Base-by-base conservation (phyloP, 2,329 filamentous ascomycete species). In the Xylariaceae sp. region DNA sequence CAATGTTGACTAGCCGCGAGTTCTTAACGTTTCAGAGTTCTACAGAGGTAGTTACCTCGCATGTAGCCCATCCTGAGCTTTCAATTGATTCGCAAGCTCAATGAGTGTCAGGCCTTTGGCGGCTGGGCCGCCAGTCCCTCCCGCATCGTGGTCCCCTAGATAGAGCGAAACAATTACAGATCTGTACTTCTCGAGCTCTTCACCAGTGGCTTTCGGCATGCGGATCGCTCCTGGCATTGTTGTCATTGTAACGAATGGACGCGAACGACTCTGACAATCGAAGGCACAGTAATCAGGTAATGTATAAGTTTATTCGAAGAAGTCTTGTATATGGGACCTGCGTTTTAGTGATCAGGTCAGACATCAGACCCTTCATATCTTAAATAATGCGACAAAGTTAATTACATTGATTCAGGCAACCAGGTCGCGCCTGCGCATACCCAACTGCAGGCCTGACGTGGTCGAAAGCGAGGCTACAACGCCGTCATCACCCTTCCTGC, bases 181-280 rank as follows among this genome's bases (percentile, higher is more conserved):
- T 19, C 41, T 45, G 18, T 51, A 18, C 15, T 2, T 27, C 19
- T 51, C 22, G 44, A 40, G 47, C 31, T 44, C 49, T 10, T 32
- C 44, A 33, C 43, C 48, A 1, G 2, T 36, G 27, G 40, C 47
- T 3, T 41, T 41, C 7, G 35, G n/a, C 22, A 27, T 12, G 11
- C 15, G 27, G 14, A 12, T 27, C 6, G 44, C n/a, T 5, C n/a
- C 17, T 11, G 42, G 18, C 38, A 49, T 45, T 41, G 3, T 12
- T 15, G 12, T 36, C 33, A 3, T 15, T 5, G 33, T 5, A 9
- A 10, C 15, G 10, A 36, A 5, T 9, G 10, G 5, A 36, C 4
- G 33, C 5, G 33, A 36, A 10, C 15, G 33, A 36, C 12, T 35
- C 10, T 12, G 12, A 9, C 5, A 36, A 4, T 36, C 33, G 9